Evolutionary conservation across 2,329 filamentous ascomycete genomes (phyloP).

Genomic region (Nemania sp.): DNA sequence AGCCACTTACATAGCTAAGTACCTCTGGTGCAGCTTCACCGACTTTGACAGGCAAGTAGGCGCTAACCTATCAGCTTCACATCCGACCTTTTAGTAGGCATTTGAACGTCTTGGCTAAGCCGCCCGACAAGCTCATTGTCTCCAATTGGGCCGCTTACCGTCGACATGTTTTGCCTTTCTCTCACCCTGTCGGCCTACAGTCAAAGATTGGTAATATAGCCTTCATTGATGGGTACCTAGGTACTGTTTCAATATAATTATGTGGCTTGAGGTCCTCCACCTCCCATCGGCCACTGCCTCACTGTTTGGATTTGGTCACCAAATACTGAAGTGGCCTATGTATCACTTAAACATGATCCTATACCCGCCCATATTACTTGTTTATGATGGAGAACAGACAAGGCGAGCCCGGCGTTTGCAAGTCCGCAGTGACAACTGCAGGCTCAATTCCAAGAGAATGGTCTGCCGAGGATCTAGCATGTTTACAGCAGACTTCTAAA

Average conservation of each 20-base stretch:
- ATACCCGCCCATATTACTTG: slow-evolving; percentile 1
- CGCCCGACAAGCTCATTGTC: background rate
- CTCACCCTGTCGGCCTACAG: background rate
- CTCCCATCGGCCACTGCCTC: too few species aligned
- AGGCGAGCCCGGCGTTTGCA: background rate
- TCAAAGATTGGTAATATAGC: background rate
- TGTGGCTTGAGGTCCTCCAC: background rate
- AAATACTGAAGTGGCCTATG: background rate
- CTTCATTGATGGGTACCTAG: too few species aligned
- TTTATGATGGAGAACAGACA: slow-evolving; percentile 5
- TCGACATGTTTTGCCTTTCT: background rate
- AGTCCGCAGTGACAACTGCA: background rate
- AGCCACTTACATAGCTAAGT: background rate
- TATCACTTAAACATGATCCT: background rate
- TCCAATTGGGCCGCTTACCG: background rate
- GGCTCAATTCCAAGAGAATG: slow-evolving; percentile 1
- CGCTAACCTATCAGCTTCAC: background rate
- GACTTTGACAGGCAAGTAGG: background rate
- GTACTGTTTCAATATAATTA: background rate
- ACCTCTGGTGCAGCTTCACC: background rate
- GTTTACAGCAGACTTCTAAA: background rate
- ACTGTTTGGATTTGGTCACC: background rate
- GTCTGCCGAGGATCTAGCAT: background rate
- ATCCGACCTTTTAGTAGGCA: background rate
- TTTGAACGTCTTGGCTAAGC: background rate